Percentiles rank a stretch among this genome's conserved stretches.
phyloP scores from a whole-genome alignment of 2,329 filamentous ascomycete genomes.

The Aspergillus ochraceoroseus region DNA sequence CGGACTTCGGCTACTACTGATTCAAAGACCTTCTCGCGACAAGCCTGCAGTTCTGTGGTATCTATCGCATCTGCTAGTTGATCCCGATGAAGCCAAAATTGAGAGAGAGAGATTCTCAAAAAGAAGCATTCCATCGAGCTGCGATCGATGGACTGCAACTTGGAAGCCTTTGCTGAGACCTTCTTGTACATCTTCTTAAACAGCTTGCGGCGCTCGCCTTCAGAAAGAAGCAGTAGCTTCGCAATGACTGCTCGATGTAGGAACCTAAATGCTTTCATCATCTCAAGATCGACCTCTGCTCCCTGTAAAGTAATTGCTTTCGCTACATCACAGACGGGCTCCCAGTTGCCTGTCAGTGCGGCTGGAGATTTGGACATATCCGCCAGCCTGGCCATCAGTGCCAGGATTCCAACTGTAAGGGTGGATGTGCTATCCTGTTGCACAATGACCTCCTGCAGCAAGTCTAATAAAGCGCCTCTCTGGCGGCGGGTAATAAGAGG shows the following conservation, averaged over 20 bases:
- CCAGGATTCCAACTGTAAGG: constrained; percentile 31
- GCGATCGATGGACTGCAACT: constrained; percentile 30
- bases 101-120: constrained; percentile 32
- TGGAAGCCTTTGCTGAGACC: constrained; percentile 29
- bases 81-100: constrained; percentile 32
- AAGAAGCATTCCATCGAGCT: constrained; percentile 38
- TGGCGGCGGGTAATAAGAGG: constrained; percentile 37
- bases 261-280: constrained; percentile 37
- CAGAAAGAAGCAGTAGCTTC: constrained; percentile 34
- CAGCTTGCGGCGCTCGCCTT: constrained; percentile 32
- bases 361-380: constrained; percentile 40
- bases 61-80: constrained; percentile 30
- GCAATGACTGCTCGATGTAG: constrained; percentile 34
- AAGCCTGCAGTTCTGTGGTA: constrained; percentile 28
- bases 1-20: constrained; percentile 35
- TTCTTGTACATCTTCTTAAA: constrained; percentile 36
- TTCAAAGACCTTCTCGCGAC: constrained; percentile 34
- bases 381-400: constrained; percentile 40
- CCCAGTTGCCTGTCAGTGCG: constrained; percentile 33
- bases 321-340: constrained; percentile 36
- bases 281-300: constrained; percentile 31
- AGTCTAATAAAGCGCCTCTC: constrained; percentile 33
- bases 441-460: constrained; percentile 33
- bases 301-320: constrained; percentile 32
- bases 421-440: constrained; percentile 26